Percentiles rank a stretch among this genome's conserved stretches.
These are phyloP conservation scores for Garcia nutans DNA, from an alignment of 345 rosid species.

Conservation along the genomic window DNA sequence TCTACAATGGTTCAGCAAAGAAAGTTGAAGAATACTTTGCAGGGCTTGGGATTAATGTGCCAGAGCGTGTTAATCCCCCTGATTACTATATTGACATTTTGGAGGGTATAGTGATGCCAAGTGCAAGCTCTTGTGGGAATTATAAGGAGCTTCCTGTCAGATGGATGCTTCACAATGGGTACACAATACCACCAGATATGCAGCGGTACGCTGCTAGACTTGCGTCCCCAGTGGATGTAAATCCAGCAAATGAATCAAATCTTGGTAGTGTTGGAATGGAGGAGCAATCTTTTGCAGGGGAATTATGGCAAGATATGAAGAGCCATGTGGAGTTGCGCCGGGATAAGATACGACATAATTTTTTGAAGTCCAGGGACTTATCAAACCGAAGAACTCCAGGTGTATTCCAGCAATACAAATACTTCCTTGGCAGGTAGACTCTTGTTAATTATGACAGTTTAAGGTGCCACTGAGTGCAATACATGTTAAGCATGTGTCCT, in stretches of 20 bases:
- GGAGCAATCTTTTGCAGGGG: conserved; percentile 72
- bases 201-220: conserved; percentile 37
- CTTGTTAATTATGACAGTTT: background rate
- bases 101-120: conserved; percentile 71
- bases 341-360: conserved; percentile 66
- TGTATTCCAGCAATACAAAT: conserved; percentile 60
- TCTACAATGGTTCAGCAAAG: conserved; percentile 75
- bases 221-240: conserved; percentile 13
- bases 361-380: conserved; percentile 60
- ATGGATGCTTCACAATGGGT: conserved; percentile 93
- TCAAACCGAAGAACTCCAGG: conserved; percentile 72
- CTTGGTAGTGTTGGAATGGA: conserved; percentile 22
- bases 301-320: conserved; percentile 83
- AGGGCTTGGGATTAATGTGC: conserved; percentile 72
- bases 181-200: conserved; percentile 71
- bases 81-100: conserved; percentile 81
- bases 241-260: conserved; percentile 31
- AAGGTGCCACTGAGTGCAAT: background rate
- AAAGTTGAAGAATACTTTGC: conserved; percentile 83
- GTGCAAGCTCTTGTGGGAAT: conserved; percentile 42
- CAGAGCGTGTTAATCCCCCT: conserved; percentile 92
- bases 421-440: conserved; percentile 82
- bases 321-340: conserved; percentile 55
- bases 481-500: background rate
- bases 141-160: conserved; percentile 74